A percentile compares a stretch with the other conserved stretches of the same genome.
These are phyloP conservation scores for Aureobasidium melanogenum DNA, from an alignment of 2,329 filamentous ascomycete genomes.

Conservation along the genomic window DNA sequence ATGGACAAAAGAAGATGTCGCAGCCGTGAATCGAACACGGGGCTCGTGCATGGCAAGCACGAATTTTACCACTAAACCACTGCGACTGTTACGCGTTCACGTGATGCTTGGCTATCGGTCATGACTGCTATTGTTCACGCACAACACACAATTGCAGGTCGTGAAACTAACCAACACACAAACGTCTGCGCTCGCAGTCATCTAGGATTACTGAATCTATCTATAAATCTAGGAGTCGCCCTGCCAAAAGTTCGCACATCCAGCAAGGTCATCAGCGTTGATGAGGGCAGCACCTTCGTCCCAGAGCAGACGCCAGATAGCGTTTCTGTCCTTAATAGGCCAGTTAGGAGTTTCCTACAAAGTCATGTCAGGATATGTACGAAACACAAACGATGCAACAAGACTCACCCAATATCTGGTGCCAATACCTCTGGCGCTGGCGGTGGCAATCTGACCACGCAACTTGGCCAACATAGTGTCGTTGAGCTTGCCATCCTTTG, in stretches of 20 bases:
- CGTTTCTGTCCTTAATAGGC: slow-evolving; percentile 50
- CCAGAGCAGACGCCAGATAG: slow-evolving; percentile 49
- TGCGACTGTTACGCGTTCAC: background rate
- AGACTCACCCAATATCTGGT: slow-evolving; percentile 47
- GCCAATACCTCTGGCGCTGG: slow-evolving; percentile 49
- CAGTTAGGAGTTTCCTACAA: slow-evolving; percentile 36
- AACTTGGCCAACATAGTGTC: slow-evolving; percentile 43
- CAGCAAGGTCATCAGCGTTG: slow-evolving; percentile 56
- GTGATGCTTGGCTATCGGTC: background rate
- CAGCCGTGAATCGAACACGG: slow-evolving; percentile 13
- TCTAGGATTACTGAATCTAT: background rate
- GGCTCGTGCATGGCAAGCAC: slow-evolving; percentile 12
- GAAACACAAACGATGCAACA: background rate
- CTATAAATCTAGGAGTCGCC: background rate
- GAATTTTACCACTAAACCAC: slow-evolving; percentile 13
- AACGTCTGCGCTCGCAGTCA: background rate
- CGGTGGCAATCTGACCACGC: slow-evolving; percentile 42
- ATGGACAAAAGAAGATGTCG: background rate
- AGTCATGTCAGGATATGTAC: background rate
- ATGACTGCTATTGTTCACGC: background rate
- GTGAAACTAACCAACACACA: background rate
- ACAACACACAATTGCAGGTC: no score
- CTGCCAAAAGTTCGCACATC: slow-evolving; percentile 13
- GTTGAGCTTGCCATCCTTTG: slow-evolving; percentile 31
- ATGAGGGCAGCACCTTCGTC: slow-evolving; percentile 52